Conservation (phyloP, 73 alveolate genomes). For the Paramecium sexaurelia region DNA sequence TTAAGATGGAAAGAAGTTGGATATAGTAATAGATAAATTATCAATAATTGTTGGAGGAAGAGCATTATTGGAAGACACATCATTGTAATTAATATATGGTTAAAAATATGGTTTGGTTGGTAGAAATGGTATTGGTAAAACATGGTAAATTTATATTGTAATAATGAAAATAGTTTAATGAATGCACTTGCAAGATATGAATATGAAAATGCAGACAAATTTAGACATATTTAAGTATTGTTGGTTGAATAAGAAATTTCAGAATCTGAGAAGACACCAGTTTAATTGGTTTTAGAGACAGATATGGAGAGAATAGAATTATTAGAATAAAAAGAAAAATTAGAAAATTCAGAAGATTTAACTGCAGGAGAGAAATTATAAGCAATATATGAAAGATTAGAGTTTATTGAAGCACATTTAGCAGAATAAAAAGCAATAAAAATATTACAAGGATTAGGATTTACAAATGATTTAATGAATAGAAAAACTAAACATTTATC, state of each 20-base stretch:
- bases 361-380: conserved; percentile 72
- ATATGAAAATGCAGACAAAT: conserved; percentile 82
- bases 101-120: conserved; percentile 98
- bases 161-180: conserved; percentile 67
- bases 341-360: conserved; percentile 67
- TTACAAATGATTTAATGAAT: conserved; percentile 83
- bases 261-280: conserved; percentile 85
- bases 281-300: conserved; percentile 69
- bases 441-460: conserved; percentile 93
- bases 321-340: conserved; percentile 69
- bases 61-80: conserved; percentile 94
- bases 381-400: conserved; percentile 84
- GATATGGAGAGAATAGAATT: conserved; percentile 64
- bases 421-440: conserved; percentile 94
- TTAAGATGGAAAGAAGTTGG: conserved; percentile 81
- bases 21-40: conserved; percentile 86
- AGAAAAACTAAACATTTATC: conserved; percentile 82
- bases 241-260: conserved; percentile 97
- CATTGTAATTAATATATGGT: conserved; percentile 88
- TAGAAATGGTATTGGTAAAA: conserved; percentile 99
- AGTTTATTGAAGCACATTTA: conserved; percentile 87
- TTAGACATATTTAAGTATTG: conserved; percentile 88
- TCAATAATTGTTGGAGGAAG: conserved; percentile 97
- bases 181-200: conserved; percentile 96
- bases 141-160: conserved; percentile 54